Evolutionary conservation across 257 asterid species (phyloP), one percentile per base, ranked within the genome.

Genomic region (Eucommia ulmoides): DNA sequence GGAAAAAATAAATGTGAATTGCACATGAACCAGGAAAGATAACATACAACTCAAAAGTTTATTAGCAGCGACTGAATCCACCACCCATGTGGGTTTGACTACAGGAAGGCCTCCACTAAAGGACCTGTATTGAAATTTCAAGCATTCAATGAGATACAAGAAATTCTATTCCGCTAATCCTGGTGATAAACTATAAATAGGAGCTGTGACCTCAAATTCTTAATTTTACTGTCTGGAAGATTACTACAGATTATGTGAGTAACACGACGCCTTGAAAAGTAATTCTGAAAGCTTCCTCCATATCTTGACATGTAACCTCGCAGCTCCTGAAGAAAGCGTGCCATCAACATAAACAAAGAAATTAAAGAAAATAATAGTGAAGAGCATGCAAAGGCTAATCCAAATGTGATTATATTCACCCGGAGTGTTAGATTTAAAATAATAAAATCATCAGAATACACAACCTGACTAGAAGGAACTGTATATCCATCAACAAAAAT

Each of bases 401-500:
- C 44, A 49, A 46, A 50, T 38, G 45, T 5, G 12, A 33, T 60
- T 17, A 42, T 33, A 21, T 21, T 23, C 41, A 51, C 45, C 42
- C n/a, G 14, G 50, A 21, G 16, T 2, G 23, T 51, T n/a, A 41
- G 42, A 49, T 56, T 23, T 23, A 15, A 61, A 51, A 41, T 24
- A 45, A 20, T 7, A 17, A 33, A 45, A 49, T 44, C 45, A 64
- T 17, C 49, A 55, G 52, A 23, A 26, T 16, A 24, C 22, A 41
- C 21, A 60, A 88, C 98, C 98, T 89, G 98, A 65, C 80, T 82
- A 22, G 98, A 81, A 29, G 98, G 98, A 61, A 82, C 72, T 8
- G 98, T 89, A 62, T 85, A 89, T 67, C 98, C 98, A 74, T 89
- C 98, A 26, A 89, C 94, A 71, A 89, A 89, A 56, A 89, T 85